Evolutionary conservation across 768 basidiomycete species (phyloP), one percentile per base, ranked within the genome.

Genomic region (Suillus cothurnatus): DNA sequence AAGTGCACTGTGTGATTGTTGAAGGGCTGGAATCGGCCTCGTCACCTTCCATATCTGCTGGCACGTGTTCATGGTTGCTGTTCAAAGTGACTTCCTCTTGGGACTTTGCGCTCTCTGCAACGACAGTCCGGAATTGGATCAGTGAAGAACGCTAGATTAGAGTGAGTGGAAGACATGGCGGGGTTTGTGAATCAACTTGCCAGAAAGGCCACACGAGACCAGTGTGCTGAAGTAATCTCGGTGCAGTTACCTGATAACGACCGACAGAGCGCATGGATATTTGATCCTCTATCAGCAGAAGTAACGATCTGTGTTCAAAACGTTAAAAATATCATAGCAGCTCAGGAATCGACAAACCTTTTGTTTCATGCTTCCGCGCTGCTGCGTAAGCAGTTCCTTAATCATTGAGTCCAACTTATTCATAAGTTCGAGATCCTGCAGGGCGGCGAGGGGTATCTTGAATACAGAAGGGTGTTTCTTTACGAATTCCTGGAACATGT

Each of bases 221-320:
- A 66, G 61, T 66, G 64, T 26, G 49, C 61, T 17, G 49, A 32
- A n/a, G 39, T 66, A 21, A 57, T 66, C 45, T 66, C 41, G 12
- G 49, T 50, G 5, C 49, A 50, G 49, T 50, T 50, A 28, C 26
- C 14, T 17, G 26, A 50, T 50, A 50, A 28, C 3, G 26, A 50
- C 26, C 14, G 49, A 50, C 49, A 50, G 7, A 50, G 49, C 2
- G 26, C 26, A 28, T 50, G 49, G 6, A 50, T 50, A 50, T 50
- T 50, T 50, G 26, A 50, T 28, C 14, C 23, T 50, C 26, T 50
- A 26, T 50, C 6, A 6, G 15, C 7, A 14, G 49, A 26, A 50
- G 26, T 28, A 28, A 28, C 6, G 15, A 50, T 15, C 49, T 50
- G 26, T 28, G 26, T 50, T 50, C 11, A 4, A 47, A 47, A 4